phyloP scores from a whole-genome alignment of 2,329 filamentous ascomycete species.

The Exophiala sideris region DNA sequence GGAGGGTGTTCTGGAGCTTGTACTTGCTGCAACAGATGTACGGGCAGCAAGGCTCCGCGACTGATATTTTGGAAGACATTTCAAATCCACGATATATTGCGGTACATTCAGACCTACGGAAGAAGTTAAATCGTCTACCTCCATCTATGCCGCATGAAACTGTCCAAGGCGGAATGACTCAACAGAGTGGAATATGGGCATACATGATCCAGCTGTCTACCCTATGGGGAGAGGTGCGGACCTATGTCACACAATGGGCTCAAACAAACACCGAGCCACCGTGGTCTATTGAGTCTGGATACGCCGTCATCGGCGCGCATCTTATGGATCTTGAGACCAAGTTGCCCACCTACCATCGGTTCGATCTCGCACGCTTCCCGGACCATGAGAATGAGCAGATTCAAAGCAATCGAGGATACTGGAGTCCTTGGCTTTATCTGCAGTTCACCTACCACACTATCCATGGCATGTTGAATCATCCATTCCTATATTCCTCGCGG shows the following conservation, averaged over 20 bases:
- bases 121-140: conserved; percentile 7
- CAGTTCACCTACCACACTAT: conserved; percentile 34
- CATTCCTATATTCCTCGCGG: conserved; percentile 26
- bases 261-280: conserved; percentile 14
- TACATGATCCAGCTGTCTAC: conserved; percentile 26
- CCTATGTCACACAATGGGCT: conserved; percentile 21
- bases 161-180: not conserved
- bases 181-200: conserved; percentile 23
- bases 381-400: conserved; percentile 20
- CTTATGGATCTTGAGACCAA: conserved; percentile 27
- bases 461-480: conserved; percentile 34
- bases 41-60: conserved; percentile 11
- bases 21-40: conserved; percentile 25
- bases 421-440: conserved; percentile 34
- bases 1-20: conserved; percentile 29
- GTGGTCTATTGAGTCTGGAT: conserved; percentile 24
- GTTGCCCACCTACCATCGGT: conserved; percentile 23
- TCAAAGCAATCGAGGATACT: conserved; percentile 32
- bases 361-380: conserved; percentile 21
- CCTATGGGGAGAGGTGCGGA: conserved; percentile 24
- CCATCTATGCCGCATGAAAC: conserved; percentile 18
- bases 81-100: conserved; percentile 22
- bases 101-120: conserved; percentile 14
- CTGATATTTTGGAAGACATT: conserved; percentile 26
- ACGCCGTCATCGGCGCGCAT: conserved; percentile 22